Conservation (phyloP, 495 filamentous ascomycete genomes). For the Daldinia bambusicola region DNA sequence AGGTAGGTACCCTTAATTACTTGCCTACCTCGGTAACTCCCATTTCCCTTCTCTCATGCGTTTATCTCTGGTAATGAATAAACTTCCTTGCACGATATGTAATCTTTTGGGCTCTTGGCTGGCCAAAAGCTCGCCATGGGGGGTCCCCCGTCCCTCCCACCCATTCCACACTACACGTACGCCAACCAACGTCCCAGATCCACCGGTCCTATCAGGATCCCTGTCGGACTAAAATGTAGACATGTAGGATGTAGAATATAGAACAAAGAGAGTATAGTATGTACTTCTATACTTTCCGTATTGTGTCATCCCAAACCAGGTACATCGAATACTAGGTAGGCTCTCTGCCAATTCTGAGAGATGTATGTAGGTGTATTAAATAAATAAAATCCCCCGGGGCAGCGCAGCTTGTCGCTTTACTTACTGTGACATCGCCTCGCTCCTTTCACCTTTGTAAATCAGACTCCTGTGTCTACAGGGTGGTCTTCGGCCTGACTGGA, state of each 20-base stretch:
- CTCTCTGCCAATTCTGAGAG: no score
- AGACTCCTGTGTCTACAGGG: slow-evolving; percentile 11
- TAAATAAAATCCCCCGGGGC: slow-evolving; percentile 31
- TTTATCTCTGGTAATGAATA: not conserved
- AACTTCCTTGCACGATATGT: not conserved
- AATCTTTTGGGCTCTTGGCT: not conserved
- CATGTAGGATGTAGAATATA: not conserved
- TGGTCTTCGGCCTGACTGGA: slow-evolving; percentile 19
- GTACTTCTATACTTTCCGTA: not conserved
- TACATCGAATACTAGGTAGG: no score
- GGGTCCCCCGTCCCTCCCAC: not conserved
- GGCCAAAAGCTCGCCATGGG: not conserved
- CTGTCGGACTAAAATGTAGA: slow-evolving; percentile 14
- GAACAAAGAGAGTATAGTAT: slow-evolving; percentile 6
- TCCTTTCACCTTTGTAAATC: slow-evolving; percentile 20
- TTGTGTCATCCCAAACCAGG: slow-evolving; percentile 1
- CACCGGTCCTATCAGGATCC: slow-evolving; percentile 35
- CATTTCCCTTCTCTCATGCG: slow-evolving; percentile 8
- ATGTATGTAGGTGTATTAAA: slow-evolving; percentile 6
- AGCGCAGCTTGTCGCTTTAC: slow-evolving; percentile 22
- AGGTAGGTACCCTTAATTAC: not conserved
- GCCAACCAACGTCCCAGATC: slow-evolving; percentile 12
- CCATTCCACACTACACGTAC: slow-evolving; percentile 6
- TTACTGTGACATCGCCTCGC: slow-evolving; percentile 25
- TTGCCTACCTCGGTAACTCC: slow-evolving; percentile 4